Conservation (phyloP, 1,284 basidiomycete species). For the Anthracocystis panici-leucophaei region DNA sequence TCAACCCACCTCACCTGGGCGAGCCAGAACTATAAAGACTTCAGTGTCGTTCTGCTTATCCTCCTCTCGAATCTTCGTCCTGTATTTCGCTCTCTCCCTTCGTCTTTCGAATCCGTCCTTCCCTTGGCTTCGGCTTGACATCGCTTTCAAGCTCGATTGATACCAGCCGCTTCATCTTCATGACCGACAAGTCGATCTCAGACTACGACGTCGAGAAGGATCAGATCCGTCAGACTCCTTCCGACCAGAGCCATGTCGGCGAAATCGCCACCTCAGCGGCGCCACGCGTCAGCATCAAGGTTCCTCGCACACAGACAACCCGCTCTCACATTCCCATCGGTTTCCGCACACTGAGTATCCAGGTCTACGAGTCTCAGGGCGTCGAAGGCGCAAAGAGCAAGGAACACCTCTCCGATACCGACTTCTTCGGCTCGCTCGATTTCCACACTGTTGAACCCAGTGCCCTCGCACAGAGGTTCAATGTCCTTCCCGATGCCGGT, state of each 20-base stretch:
- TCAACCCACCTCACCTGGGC: neutral
- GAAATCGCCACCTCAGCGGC: slow-evolving; percentile 14
- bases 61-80: neutral
- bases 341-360: slow-evolving; percentile 62
- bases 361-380: slow-evolving; percentile 56
- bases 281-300: slow-evolving; percentile 42
- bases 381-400: slow-evolving; percentile 31
- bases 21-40: slow-evolving; percentile 1
- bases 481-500: slow-evolving; percentile 71
- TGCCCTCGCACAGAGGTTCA: slow-evolving; percentile 74
- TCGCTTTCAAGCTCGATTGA: slow-evolving; percentile 22
- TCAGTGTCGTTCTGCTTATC: too few species aligned
- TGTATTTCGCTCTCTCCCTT: slow-evolving; percentile 4
- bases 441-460: slow-evolving; percentile 74
- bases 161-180: slow-evolving; percentile 14
- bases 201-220: slow-evolving; percentile 47
- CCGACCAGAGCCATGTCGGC: slow-evolving; percentile 24
- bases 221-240: slow-evolving; percentile 20
- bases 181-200: slow-evolving; percentile 39
- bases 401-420: slow-evolving; percentile 45
- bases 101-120: neutral
- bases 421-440: slow-evolving; percentile 70
- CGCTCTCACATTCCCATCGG: slow-evolving; percentile 55
- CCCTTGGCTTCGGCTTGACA: slow-evolving; percentile 16
- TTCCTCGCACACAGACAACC: slow-evolving; percentile 43